These are phyloP conservation scores for Tolypocladium tropicale DNA, from an alignment of 2,329 filamentous ascomycete species.

Conservation along the genomic window DNA sequence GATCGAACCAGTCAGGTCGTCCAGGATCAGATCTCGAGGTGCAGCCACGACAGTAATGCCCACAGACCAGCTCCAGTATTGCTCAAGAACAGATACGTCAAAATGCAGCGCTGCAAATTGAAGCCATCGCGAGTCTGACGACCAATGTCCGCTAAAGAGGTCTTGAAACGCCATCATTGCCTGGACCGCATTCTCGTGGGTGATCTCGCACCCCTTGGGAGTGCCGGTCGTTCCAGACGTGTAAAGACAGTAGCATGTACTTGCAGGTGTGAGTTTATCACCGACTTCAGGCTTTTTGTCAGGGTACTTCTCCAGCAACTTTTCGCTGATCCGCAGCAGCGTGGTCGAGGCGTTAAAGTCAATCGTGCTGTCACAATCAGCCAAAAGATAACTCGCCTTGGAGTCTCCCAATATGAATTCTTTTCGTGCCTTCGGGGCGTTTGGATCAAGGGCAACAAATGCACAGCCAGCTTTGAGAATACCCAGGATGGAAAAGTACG, in stretches of 20 bases:
- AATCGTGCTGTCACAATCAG: conserved; percentile 24
- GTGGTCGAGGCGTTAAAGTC: conserved; percentile 22
- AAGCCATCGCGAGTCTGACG: conserved; percentile 64
- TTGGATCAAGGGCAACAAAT: conserved; percentile 71
- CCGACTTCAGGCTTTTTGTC: conserved; percentile 4
- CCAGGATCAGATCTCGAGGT: conserved; percentile 73
- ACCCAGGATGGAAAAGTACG: conserved; percentile 72
- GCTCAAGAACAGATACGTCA: conserved; percentile 85
- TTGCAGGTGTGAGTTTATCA: conserved; percentile 24
- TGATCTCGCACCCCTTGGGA: conserved; percentile 81
- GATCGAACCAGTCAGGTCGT: conserved; percentile 69
- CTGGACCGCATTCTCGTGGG: conserved; percentile 80
- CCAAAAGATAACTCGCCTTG: conserved; percentile 50
- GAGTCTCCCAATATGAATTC: conserved; percentile 72
- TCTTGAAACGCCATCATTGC: conserved; percentile 79
- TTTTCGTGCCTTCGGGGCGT: conserved; percentile 62
- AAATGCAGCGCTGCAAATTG: conserved; percentile 95
- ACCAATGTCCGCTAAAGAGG: conserved; percentile 69
- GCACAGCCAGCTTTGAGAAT: conserved; percentile 74
- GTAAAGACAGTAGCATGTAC: conserved; percentile 74
- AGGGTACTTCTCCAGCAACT: conserved; percentile 14
- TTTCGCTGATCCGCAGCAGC: conserved; percentile 22
- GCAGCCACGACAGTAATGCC: conserved; percentile 78
- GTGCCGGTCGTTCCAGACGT: conserved; percentile 81
- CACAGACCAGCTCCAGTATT: conserved; percentile 92